Conservation (phyloP, 768 basidiomycete genomes). For the Lactifluus hygrophoroides region DNA sequence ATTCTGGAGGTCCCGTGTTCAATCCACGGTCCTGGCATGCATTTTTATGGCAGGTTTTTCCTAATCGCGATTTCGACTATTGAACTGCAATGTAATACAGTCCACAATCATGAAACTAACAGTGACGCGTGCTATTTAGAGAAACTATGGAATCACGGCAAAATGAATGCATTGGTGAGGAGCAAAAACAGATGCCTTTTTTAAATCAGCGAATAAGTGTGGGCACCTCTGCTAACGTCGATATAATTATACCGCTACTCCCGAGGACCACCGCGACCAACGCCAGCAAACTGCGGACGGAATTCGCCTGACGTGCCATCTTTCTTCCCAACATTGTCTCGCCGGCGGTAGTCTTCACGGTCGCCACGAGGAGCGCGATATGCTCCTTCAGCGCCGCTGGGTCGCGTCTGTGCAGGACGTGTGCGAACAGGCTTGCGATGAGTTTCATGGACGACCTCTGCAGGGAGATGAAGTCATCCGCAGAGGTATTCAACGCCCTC, state of each 20-base stretch:
- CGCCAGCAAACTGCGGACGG: conserved; percentile 81
- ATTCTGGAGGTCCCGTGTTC: conserved; percentile 73
- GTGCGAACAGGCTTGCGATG: conserved; percentile 94
- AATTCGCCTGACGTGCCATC: conserved; percentile 81
- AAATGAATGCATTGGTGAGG: too few relatives aligned
- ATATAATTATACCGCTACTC: conserved; percentile 31
- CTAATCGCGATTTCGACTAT: too few relatives aligned
- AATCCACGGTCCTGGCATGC: conserved; percentile 68
- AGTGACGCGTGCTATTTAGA: not conserved
- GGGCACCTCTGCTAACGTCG: not conserved
- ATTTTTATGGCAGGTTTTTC: too few relatives aligned
- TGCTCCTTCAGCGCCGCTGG: conserved; percentile 65
- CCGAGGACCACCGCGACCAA: conserved; percentile 81
- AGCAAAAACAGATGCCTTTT: too few relatives aligned
- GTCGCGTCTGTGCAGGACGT: conserved; percentile 69
- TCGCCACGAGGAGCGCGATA: conserved; percentile 87
- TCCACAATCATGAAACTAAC: too few relatives aligned
- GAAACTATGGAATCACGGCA: not conserved
- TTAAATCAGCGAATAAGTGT: not conserved
- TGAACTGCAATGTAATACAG: too few relatives aligned
- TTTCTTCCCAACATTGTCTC: conserved; percentile 62
- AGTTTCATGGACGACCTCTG: conserved; percentile 93
- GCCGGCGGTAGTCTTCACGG: conserved; percentile 68
- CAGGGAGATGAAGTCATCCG: conserved; percentile 91
- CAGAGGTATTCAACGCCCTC: conserved; percentile 97